phyloP scores from a whole-genome alignment of 1,284 basidiomycete genomes.

The Ceratobasidium papillatum region DNA sequence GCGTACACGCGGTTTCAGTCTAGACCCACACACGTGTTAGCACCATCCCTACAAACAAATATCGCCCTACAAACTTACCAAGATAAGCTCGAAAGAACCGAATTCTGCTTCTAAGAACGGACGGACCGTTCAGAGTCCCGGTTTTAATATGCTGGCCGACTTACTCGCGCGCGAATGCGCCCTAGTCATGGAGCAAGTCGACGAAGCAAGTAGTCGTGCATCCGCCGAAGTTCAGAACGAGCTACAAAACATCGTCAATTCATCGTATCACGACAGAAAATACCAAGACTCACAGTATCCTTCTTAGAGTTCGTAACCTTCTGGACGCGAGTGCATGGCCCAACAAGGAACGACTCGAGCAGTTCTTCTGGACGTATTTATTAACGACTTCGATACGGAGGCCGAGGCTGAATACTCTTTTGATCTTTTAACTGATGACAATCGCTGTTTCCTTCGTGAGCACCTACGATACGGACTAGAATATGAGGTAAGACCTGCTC shows the following conservation, averaged over 20 bases:
- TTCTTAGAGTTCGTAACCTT: conserved; percentile 98
- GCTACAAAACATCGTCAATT: conserved; percentile 51
- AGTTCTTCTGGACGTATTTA: conserved; percentile 95
- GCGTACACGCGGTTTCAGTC: conserved; percentile 96
- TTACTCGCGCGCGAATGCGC: conserved; percentile 95
- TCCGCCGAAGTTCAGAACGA: conserved; percentile 96
- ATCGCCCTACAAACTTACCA: conserved; percentile 44
- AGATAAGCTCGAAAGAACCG: conserved; percentile 96
- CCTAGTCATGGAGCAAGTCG: conserved; percentile 90
- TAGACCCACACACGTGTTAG: conserved; percentile 49
- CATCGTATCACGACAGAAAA: conserved; percentile 37
- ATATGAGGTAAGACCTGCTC: conserved; percentile 61
- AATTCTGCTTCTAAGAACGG: conserved; percentile 96
- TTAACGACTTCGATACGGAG: conserved; percentile 97
- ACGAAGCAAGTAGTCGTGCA: conserved; percentile 99
- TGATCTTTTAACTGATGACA: conserved; percentile 99
- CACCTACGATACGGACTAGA: not conserved
- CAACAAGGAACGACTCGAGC: conserved; percentile 90
- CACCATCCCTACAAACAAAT: not conserved
- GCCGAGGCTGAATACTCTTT: conserved; percentile 97
- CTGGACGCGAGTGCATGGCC: conserved; percentile 99
- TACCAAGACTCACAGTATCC: conserved; percentile 73
- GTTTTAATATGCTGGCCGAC: conserved; percentile 98
- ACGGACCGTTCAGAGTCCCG: conserved; percentile 93
- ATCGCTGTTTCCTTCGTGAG: conserved; percentile 65